Evolutionary conservation across 352 stramenopile genomes (phyloP).

Genomic region (Phytopythium cucurbitacearum): DNA sequence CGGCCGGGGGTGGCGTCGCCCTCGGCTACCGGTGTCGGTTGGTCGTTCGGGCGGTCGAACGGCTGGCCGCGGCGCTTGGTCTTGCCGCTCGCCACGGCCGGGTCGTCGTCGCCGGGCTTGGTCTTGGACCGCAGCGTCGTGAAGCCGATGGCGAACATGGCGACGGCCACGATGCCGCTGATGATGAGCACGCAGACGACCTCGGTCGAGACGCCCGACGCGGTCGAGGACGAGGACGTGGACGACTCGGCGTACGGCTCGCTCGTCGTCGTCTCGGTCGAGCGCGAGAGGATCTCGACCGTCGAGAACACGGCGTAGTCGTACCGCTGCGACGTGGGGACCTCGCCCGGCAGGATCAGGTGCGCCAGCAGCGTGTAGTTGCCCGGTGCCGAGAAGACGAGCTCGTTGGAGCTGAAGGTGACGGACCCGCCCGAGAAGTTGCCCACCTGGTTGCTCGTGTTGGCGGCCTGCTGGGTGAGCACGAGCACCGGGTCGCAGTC

Average conservation of each 20-base stretch:
- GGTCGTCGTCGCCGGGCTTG: constrained; percentile 17
- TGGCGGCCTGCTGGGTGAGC: constrained; percentile 32
- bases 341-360: constrained; percentile 49
- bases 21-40: constrained; percentile 11
- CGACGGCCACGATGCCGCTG: constrained; percentile 59
- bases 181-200: constrained; percentile 67
- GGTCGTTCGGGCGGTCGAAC: constrained; percentile 16
- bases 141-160: constrained; percentile 59
- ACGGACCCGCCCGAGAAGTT: constrained; percentile 55
- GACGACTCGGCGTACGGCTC: constrained; percentile 27
- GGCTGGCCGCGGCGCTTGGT: constrained; percentile 22
- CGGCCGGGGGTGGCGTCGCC: constrained; percentile 22
- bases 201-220: constrained; percentile 50
- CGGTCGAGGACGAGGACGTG: constrained; percentile 10
- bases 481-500: constrained; percentile 57
- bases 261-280: constrained; percentile 22
- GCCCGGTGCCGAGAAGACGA: constrained; percentile 43
- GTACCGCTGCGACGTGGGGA: constrained; percentile 35
- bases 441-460: constrained; percentile 39
- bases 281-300: constrained; percentile 25
- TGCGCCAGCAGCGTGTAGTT: constrained; percentile 58
- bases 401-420: constrained; percentile 47
- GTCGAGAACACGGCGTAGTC: constrained; percentile 68
- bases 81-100: constrained; percentile 10
- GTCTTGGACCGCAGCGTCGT: constrained; percentile 53